Percentiles rank a stretch among this genome's conserved stretches.
Evolutionary conservation across 345 rosid genomes (phyloP).

Genomic region (Boechera retrofracta): DNA sequence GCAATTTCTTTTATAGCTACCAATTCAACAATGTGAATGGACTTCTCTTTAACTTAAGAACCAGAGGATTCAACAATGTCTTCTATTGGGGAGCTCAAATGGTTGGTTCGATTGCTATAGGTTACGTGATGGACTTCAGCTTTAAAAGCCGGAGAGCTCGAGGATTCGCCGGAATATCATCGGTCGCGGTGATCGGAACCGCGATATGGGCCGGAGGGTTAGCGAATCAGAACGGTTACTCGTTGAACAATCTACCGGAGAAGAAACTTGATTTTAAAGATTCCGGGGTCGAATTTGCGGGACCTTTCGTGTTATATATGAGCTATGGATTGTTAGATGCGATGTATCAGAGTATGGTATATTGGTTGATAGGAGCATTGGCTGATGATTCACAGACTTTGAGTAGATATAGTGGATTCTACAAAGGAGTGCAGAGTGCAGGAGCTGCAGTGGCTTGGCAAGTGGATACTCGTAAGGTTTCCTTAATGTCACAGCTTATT

Average conservation of each 20-base stretch:
- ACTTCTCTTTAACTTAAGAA: constrained; percentile 66
- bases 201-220: constrained; percentile 88
- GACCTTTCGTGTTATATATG: constrained; percentile 78
- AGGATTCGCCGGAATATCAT: constrained; percentile 70
- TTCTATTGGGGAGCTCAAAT: constrained; percentile 98
- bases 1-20: constrained; percentile 85
- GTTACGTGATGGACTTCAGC: constrained; percentile 80
- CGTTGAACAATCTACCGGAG: constrained; percentile 43
- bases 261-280: constrained; percentile 72
- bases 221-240: constrained; percentile 66
- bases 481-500: constrained; percentile 62
- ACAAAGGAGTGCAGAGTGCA: constrained; percentile 95
- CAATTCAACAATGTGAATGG: constrained; percentile 85
- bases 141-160: constrained; percentile 68
- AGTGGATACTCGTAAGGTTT: constrained; percentile 69
- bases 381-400: constrained; percentile 88
- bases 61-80: constrained; percentile 85
- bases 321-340: constrained; percentile 87
- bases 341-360: constrained; percentile 90
- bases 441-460: constrained; percentile 99
- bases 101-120: constrained; percentile 75
- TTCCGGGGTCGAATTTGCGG: constrained; percentile 60
- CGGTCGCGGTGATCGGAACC: constrained; percentile 65
- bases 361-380: constrained; percentile 92
- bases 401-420: constrained; percentile 92